Conservation (phyloP, 768 basidiomycete species). For the Hygrophoropsis aurantiaca region DNA sequence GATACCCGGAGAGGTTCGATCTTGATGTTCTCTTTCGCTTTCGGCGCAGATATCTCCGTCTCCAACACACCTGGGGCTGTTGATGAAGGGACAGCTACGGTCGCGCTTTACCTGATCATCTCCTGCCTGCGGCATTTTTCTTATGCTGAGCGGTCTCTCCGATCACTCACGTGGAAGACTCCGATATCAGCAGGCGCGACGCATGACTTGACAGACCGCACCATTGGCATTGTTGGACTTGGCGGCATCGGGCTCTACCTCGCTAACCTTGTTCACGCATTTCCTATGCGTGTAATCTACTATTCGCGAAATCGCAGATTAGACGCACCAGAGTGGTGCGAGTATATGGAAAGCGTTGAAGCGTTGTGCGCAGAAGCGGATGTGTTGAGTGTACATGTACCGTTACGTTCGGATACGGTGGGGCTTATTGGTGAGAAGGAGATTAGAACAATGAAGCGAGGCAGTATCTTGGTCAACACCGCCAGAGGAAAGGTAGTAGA, state of each 20-base stretch:
- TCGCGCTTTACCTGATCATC: slow-evolving; percentile 74
- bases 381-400: slow-evolving; percentile 81
- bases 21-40: slow-evolving; percentile 1
- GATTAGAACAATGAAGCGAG: slow-evolving; percentile 72
- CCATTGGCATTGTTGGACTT: slow-evolving; percentile 67
- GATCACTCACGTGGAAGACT: slow-evolving; percentile 59
- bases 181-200: slow-evolving; percentile 41
- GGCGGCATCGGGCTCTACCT: slow-evolving; percentile 70
- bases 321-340: slow-evolving; percentile 64
- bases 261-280: slow-evolving; percentile 66
- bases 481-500: slow-evolving; percentile 84
- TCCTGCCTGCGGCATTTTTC: slow-evolving; percentile 71
- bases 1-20: not conserved
- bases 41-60: slow-evolving; percentile 63
- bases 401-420: slow-evolving; percentile 68
- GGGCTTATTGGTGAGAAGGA: slow-evolving; percentile 69
- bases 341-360: slow-evolving; percentile 66
- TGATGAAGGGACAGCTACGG: slow-evolving; percentile 83
- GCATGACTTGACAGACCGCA: slow-evolving; percentile 63
- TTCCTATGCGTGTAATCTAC: slow-evolving; percentile 87
- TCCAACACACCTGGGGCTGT: slow-evolving; percentile 86
- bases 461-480: slow-evolving; percentile 76
- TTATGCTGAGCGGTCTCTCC: slow-evolving; percentile 51
- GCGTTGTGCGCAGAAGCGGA: slow-evolving; percentile 71
- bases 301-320: slow-evolving; percentile 58